phyloP scores from a whole-genome alignment of 2,329 filamentous ascomycete genomes.

The Emmonsiellopsis sp. region DNA sequence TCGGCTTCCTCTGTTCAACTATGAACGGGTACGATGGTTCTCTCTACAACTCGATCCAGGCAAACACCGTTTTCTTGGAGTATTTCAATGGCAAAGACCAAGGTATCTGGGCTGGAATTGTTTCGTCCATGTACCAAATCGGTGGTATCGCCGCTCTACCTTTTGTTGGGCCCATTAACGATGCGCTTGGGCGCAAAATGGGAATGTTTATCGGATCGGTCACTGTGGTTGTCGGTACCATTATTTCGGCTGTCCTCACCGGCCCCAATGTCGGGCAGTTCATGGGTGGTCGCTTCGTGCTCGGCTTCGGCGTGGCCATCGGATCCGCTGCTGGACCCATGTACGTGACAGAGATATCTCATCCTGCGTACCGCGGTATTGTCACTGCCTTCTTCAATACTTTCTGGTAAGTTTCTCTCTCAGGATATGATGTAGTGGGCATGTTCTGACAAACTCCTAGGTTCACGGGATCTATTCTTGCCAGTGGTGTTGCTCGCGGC shows the following conservation, averaged over 20 bases:
- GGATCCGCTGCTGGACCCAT: constrained; percentile 51
- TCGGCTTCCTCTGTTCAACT: constrained; percentile 39
- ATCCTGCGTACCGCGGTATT: constrained; percentile 53
- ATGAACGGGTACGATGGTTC: constrained; percentile 52
- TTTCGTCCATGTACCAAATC: constrained; percentile 41
- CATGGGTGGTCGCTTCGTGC: constrained; percentile 46
- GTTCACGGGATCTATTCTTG: constrained; percentile 39
- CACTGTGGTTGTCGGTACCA: constrained; percentile 43
- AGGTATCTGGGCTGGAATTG: constrained; percentile 36
- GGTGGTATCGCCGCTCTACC: constrained; percentile 37
- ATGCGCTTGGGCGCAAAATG: constrained; percentile 43
- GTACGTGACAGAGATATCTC: constrained; percentile 55
- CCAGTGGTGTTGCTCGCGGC: constrained; percentile 47
- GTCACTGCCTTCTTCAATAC: constrained; percentile 51
- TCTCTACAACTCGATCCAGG: constrained; percentile 43
- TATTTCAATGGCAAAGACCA: constrained; percentile 33
- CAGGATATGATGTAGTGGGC: background rate
- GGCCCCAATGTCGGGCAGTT: constrained; percentile 38
- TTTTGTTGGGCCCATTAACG: constrained; percentile 37
- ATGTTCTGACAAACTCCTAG: constrained; percentile 12
- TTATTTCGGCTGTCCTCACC: constrained; percentile 40
- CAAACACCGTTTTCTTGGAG: constrained; percentile 37
- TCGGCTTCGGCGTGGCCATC: constrained; percentile 51
- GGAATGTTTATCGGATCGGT: constrained; percentile 49
- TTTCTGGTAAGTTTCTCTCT: constrained; percentile 32